Base-by-base conservation (phyloP, 331 rosid species). In the Quercus tomentella region DNA sequence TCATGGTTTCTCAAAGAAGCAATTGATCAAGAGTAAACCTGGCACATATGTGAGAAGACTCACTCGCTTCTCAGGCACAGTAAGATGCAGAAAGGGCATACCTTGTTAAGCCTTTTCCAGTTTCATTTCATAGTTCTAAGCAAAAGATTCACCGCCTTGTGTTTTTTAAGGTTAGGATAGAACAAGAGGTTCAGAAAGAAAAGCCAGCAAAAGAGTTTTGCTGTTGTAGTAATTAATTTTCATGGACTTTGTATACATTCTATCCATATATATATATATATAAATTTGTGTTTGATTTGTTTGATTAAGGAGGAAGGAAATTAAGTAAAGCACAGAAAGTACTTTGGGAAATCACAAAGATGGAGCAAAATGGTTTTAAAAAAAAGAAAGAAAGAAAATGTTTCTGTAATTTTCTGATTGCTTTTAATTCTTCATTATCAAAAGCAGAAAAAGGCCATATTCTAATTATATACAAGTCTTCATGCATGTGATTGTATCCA, bases 21-120 rank as follows among this genome's bases (percentile, higher is more conserved):
- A 85, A 12, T 84, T 83, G 94, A 87, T 93, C 60, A 79, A 77
- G 7, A 84, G 84, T n/a, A 91, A 72, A 85, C 90, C 88, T 0
- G 98, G 91, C 4, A 75, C 82, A 4, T 79, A 65, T 3, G 98
- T 84, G 2, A 52, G 62, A 17, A 54, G 77, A n/a, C 85, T 92
- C 30, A 87, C 95, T 2, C 90, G 88, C 6, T 80, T 60, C 67
- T 15, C 93, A 7, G 97, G 93, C 1, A 73, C 73, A 3, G 85
- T 92, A 7, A 0, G 0, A 1, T 92, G 97, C 76, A 4, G 35
- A 62, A 18, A 6, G 31, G 49, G 33, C 78, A 63, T 15, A 49
- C 81, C 79, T 15, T 84, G 81, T 33, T 67, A 67, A 49, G 17
- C 51, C 9, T 31, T 67, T 20, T 7, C 72, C 25, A 20, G 37